Base-by-base conservation (phyloP, 176 grass and related monocot species). In the Hsuehochloa calcarea region DNA sequence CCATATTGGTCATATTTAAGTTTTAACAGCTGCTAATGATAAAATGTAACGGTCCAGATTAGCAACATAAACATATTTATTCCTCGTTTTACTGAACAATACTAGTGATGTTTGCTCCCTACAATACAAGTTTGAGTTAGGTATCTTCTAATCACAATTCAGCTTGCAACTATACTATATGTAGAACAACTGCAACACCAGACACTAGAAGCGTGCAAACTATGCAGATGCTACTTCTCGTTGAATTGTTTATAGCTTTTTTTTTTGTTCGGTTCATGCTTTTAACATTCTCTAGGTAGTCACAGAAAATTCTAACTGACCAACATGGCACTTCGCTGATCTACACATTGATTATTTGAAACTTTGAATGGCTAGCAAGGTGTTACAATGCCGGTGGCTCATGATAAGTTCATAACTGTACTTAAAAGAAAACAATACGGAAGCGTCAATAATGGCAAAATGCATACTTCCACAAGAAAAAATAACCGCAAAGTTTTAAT, bases 131-230 rank as follows among this genome's bases (percentile, higher is more conserved):
- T 74, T 73, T 52, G 16, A 72, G 66, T 19, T 82, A 59, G 16
- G 8, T 58, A 69, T 26, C 50, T 45, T 82, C 26, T 81, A 51
- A 29, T 56, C 29, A 65, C 12, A 74, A 74, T 45, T 82, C 20
- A 87, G 26, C 17, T 56, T 82, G 70, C 47, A 59, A 68, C 79
- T 39, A 16, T 58, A 59, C 20, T 52, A 70, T 6, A 0, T 44
- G 73, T 61, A 29, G 15, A 88, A 77, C 44, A 63, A 88, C 47
- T 45, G 67, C 9, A 78, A 52, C 16, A 64, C 44, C 11, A 80
- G 29, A 78, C 4, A 64, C 40, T 64, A 70, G n/a, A 12, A 23
- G 22, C 58, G 14, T 26, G 34, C 5, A 54, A n/a, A 75, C 12
- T 12, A 78, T 78, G 55, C 16, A 26, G 15, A 50, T 5, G 38